These are phyloP conservation scores for Naematelia encephala DNA, from an alignment of 768 basidiomycete genomes.

Conservation along the genomic window DNA sequence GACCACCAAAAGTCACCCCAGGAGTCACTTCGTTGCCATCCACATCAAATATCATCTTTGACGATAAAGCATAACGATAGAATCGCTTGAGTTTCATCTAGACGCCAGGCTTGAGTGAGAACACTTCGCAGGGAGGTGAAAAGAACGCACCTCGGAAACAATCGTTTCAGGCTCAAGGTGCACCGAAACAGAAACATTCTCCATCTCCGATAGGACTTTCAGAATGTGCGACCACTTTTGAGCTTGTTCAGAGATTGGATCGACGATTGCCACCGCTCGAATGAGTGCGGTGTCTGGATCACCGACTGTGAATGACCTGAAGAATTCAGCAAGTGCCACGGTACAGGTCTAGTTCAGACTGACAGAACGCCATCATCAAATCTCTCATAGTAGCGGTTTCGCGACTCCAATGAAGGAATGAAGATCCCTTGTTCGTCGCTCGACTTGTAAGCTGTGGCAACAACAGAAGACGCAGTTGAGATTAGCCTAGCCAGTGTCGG, in stretches of 20 bases:
- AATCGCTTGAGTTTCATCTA: slow-evolving; percentile 89
- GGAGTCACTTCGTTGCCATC: slow-evolving; percentile 63
- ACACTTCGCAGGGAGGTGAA: background rate
- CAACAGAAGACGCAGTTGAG: slow-evolving; percentile 65
- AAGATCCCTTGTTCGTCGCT: slow-evolving; percentile 58
- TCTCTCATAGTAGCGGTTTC: slow-evolving; percentile 61
- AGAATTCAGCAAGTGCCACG: slow-evolving; percentile 12
- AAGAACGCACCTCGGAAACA: slow-evolving; percentile 62
- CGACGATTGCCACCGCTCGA: slow-evolving; percentile 69
- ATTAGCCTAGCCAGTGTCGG: slow-evolving; percentile 61
- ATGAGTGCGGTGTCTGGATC: slow-evolving; percentile 65
- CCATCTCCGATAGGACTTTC: slow-evolving; percentile 57
- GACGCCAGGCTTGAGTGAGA: background rate
- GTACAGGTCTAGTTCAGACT: slow-evolving; percentile 33
- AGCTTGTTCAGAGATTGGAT: slow-evolving; percentile 77
- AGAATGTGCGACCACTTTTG: slow-evolving; percentile 83
- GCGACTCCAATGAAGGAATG: slow-evolving; percentile 61
- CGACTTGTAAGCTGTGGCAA: slow-evolving; percentile 62
- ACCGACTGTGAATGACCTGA: slow-evolving; percentile 68
- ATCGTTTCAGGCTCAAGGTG: slow-evolving; percentile 66
- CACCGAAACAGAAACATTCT: slow-evolving; percentile 60
- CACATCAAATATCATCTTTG: slow-evolving; percentile 62
- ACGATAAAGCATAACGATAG: slow-evolving; percentile 72
- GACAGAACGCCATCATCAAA: slow-evolving; percentile 67
- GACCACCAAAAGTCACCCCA: slow-evolving; percentile 62